Conservation (phyloP, 257 asterid genomes). For the Nicotiana paniculata region DNA sequence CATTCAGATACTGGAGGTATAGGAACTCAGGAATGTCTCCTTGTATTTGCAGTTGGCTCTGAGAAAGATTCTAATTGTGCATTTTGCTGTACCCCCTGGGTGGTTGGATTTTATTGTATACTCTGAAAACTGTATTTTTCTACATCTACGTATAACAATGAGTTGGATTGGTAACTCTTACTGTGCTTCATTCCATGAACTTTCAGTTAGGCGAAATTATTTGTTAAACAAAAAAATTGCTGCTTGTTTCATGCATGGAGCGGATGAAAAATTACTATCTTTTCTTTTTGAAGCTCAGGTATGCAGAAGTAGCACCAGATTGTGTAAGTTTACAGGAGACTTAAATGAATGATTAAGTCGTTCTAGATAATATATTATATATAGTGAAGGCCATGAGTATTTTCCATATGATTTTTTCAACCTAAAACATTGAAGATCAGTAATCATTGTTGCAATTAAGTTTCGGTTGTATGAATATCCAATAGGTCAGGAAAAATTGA, state of each 20-base stretch:
- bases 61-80: neutral
- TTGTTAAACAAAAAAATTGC: neutral
- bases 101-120: conserved; percentile 7
- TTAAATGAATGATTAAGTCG: no score
- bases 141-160: neutral
- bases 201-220: neutral
- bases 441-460: no score
- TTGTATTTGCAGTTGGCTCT: neutral
- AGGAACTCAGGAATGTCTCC: neutral
- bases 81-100: neutral
- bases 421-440: no score
- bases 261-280: neutral
- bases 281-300: neutral
- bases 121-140: neutral
- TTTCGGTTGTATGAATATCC: no score
- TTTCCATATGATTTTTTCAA: no score
- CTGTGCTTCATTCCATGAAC: neutral
- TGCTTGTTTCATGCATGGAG: neutral
- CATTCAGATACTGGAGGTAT: neutral
- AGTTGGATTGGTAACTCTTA: neutral
- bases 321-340: no score
- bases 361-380: no score
- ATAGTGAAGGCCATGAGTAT: no score
- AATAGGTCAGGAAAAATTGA: no score
- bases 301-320: neutral